phyloP scores from a whole-genome alignment of 1,139 yeast species.

The Magnusiomyces magnusii region DNA sequence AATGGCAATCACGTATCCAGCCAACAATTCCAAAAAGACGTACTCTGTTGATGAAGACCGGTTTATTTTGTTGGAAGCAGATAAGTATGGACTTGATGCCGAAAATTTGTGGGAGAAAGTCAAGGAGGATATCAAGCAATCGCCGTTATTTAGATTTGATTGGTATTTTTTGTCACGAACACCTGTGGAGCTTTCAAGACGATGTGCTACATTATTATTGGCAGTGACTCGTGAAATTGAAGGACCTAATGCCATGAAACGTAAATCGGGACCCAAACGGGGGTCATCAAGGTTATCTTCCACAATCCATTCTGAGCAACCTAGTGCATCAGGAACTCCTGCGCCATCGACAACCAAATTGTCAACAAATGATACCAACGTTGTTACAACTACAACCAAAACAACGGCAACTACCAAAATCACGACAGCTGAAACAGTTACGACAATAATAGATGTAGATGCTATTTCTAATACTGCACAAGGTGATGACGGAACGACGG shows the following conservation, averaged over 20 bases:
- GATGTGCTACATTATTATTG: constrained; percentile 66
- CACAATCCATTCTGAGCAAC: background rate
- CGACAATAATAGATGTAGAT: too few species aligned
- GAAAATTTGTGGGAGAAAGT: constrained; percentile 71
- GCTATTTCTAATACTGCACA: too few species aligned
- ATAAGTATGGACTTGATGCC: constrained; percentile 72
- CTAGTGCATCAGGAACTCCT: constrained; percentile 1
- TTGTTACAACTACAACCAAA: too few species aligned
- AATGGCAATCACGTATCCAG: constrained; percentile 72
- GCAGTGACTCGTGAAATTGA: constrained; percentile 30
- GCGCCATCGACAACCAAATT: background rate
- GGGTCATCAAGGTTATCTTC: constrained; percentile 2
- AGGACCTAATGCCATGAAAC: constrained; percentile 24
- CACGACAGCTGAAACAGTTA: too few species aligned
- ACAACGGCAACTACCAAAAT: too few species aligned
- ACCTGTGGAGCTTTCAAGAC: constrained; percentile 75
- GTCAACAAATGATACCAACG: too few species aligned
- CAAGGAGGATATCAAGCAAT: constrained; percentile 64
- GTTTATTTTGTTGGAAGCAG: constrained; percentile 61
- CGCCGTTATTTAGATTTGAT: constrained; percentile 77
- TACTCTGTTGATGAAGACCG: constrained; percentile 85
- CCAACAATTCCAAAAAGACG: constrained; percentile 75
- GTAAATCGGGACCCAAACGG: constrained; percentile 16
- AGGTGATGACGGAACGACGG: too few species aligned
- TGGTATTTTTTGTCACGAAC: constrained; percentile 88